phyloP scores from a whole-genome alignment of 768 basidiomycete species.

The Baorangia bicolor region DNA sequence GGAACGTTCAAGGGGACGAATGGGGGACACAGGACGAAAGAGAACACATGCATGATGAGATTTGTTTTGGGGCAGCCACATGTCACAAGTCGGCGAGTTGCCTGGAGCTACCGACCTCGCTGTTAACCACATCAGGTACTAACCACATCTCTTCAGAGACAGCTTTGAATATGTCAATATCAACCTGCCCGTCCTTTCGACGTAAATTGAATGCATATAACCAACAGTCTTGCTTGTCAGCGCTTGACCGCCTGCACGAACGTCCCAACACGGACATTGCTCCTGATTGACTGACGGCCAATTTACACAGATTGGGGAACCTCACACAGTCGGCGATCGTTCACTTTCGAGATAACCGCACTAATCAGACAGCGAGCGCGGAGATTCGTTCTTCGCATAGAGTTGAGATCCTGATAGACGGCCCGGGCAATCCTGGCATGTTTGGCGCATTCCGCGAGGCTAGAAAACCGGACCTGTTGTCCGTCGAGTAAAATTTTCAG shows the following conservation, averaged over 20 bases:
- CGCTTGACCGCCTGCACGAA: not conserved
- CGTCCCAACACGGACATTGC: not conserved
- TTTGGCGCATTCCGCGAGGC: slow-evolving; percentile 5
- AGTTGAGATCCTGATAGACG: not conserved
- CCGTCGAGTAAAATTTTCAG: slow-evolving; percentile 4
- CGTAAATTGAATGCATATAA: slow-evolving; percentile 22
- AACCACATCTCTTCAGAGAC: not conserved
- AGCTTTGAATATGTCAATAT: slow-evolving; percentile 9
- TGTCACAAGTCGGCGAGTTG: slow-evolving; percentile 13
- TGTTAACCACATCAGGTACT: slow-evolving; percentile 6
- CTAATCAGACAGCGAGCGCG: not conserved
- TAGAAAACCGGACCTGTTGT: not conserved
- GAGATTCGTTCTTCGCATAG: not conserved
- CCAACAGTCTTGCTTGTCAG: slow-evolving; percentile 4
- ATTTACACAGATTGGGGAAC: slow-evolving; percentile 4
- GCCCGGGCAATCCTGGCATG: no score
- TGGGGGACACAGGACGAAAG: slow-evolving; percentile 1
- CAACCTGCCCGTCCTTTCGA: slow-evolving; percentile 8
- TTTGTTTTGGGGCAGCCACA: slow-evolving; percentile 28
- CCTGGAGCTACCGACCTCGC: not conserved
- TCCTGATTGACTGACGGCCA: slow-evolving; percentile 7
- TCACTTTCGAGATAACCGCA: not conserved
- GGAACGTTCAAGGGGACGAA: slow-evolving; percentile 27
- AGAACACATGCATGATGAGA: slow-evolving; percentile 2
- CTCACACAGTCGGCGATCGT: slow-evolving; percentile 10